These are phyloP conservation scores for Tricholomella constricta DNA, from an alignment of 768 basidiomycete genomes.

Conservation along the genomic window DNA sequence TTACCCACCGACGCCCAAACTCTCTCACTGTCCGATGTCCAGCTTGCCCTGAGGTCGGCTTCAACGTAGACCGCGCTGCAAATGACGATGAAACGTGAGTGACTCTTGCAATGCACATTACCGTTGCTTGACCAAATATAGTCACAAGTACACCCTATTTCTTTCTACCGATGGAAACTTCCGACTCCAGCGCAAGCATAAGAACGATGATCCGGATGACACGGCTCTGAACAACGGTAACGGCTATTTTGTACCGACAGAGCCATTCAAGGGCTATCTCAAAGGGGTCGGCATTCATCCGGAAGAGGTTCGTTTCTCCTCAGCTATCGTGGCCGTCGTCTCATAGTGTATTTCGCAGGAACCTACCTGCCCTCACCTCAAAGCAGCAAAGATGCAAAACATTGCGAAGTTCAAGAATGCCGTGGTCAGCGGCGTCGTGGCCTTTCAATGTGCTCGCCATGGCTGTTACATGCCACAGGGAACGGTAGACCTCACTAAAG, in stretches of 20 bases:
- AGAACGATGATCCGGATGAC: conserved; percentile 31
- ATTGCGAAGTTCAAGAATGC: conserved; percentile 28
- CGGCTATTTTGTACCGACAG: conserved; percentile 24
- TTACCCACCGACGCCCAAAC: too few species aligned
- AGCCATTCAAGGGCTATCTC: conserved; percentile 19
- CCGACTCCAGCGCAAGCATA: conserved; percentile 25
- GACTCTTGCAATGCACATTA: neutral
- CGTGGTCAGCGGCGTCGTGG: too few species aligned
- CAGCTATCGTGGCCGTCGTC: neutral
- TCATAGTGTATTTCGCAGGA: conserved; percentile 11
- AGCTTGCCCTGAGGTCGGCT: conserved; percentile 1
- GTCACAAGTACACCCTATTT: conserved; percentile 28
- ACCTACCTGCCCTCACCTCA: conserved; percentile 26
- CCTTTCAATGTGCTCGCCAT: conserved; percentile 30
- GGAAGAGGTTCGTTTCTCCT: neutral
- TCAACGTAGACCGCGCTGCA: conserved; percentile 1
- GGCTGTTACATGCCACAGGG: conserved; percentile 25
- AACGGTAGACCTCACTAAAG: conserved; percentile 27
- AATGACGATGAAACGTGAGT: neutral
- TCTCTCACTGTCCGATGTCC: conserved; percentile 5
- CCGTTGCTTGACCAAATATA: conserved; percentile 7
- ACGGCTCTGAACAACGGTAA: conserved; percentile 25
- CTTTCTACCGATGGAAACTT: conserved; percentile 30
- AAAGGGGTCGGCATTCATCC: neutral
- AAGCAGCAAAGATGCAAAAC: conserved; percentile 28